Evolutionary conservation across 768 basidiomycete genomes (phyloP).

Genomic region (Rhodosporidiobolus sp.): DNA sequence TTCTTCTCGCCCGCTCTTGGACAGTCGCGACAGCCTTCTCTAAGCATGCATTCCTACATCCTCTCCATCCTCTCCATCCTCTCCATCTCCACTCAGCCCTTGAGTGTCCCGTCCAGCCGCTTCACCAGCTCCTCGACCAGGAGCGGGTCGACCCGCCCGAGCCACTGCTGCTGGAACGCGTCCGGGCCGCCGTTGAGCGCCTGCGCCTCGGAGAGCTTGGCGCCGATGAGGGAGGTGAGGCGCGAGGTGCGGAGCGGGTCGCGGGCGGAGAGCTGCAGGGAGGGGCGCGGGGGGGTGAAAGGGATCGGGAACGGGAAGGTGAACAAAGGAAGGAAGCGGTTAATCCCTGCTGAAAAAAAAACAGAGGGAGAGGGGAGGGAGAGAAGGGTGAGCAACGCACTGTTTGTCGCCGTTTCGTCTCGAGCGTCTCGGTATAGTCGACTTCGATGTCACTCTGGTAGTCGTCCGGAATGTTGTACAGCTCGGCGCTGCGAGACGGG

Average conservation of each 20-base stretch:
- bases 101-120: slow-evolving; percentile 34
- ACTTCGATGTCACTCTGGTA: slow-evolving; percentile 34
- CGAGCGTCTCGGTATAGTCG: slow-evolving; percentile 66
- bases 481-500: slow-evolving; percentile 14
- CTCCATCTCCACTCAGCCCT: not conserved
- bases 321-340: not conserved
- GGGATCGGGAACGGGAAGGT: not conserved
- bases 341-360: too few species aligned
- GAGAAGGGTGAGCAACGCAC: slow-evolving; percentile 53
- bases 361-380: not conserved
- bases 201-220: slow-evolving; percentile 64
- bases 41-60: not conserved
- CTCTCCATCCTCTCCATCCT: too few species aligned
- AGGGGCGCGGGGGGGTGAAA: too few species aligned
- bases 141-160: slow-evolving; percentile 66
- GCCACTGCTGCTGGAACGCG: slow-evolving; percentile 61
- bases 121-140: slow-evolving; percentile 61
- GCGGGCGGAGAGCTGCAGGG: slow-evolving; percentile 63
- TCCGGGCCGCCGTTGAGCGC: slow-evolving; percentile 59
- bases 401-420: slow-evolving; percentile 69
- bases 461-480: slow-evolving; percentile 35
- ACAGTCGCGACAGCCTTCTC: not conserved
- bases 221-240: slow-evolving; percentile 62
- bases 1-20: too few species aligned
- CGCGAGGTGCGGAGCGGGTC: slow-evolving; percentile 69